Evolutionary conservation across 2,329 filamentous ascomycete species (phyloP).

Genomic region (Cladosporium sp.): DNA sequence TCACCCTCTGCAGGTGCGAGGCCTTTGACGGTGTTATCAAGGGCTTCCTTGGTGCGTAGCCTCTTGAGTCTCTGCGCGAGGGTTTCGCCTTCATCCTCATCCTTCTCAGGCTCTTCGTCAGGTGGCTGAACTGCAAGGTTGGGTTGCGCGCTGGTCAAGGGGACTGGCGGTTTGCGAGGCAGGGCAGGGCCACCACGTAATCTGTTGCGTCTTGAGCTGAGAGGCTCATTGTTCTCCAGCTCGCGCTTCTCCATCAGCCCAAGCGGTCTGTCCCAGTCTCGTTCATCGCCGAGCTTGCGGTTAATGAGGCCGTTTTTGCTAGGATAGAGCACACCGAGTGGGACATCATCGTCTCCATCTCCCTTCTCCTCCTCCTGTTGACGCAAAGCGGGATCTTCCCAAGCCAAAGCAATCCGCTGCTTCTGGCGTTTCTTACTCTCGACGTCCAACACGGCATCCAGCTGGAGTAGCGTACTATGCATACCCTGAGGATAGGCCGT

Average conservation of each 20-base stretch:
- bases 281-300: slow-evolving; percentile 36
- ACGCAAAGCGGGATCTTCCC: slow-evolving; percentile 62
- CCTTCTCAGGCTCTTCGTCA: slow-evolving; percentile 21
- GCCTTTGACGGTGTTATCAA: slow-evolving; percentile 40
- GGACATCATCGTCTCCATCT: slow-evolving; percentile 71
- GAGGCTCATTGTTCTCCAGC: slow-evolving; percentile 86
- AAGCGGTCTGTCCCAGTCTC: slow-evolving; percentile 58
- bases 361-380: slow-evolving; percentile 47
- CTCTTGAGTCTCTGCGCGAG: slow-evolving; percentile 62
- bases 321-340: slow-evolving; percentile 75
- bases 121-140: slow-evolving; percentile 23
- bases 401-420: slow-evolving; percentile 80
- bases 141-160: slow-evolving; percentile 27
- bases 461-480: slow-evolving; percentile 82
- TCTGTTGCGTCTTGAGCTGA: slow-evolving; percentile 71
- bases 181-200: slow-evolving; percentile 55
- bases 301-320: slow-evolving; percentile 52
- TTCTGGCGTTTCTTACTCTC: slow-evolving; percentile 70
- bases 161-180: slow-evolving; percentile 21
- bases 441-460: slow-evolving; percentile 85
- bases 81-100: slow-evolving; percentile 57
- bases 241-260: slow-evolving; percentile 77
- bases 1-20: slow-evolving; percentile 24
- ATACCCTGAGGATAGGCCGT: slow-evolving; percentile 69
- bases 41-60: slow-evolving; percentile 56